Evolutionary conservation across 805 yeast genomes (phyloP).

Genomic region (Pichia gijzeniarum): DNA sequence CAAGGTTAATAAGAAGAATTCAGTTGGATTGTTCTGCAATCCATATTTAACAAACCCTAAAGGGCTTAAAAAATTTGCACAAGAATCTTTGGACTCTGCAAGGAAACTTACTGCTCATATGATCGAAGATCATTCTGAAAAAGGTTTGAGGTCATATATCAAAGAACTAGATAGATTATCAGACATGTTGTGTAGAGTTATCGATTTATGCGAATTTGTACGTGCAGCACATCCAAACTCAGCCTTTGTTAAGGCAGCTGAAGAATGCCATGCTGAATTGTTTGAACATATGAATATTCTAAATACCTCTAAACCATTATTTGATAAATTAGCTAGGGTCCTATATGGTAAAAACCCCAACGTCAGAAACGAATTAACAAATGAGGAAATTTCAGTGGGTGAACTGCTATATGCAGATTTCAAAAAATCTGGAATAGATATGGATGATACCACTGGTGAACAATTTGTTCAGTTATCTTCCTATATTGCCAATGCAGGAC

Average conservation of each 20-base stretch:
- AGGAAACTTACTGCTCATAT: conserved; percentile 53
- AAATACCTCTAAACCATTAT: conserved; percentile 76
- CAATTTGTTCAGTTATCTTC: conserved; percentile 75
- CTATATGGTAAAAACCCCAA: conserved; percentile 34
- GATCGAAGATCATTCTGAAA: conserved; percentile 37
- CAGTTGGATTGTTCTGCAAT: conserved; percentile 65
- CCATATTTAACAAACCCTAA: conserved; percentile 61
- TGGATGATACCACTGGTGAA: conserved; percentile 56
- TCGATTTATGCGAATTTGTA: conserved; percentile 89
- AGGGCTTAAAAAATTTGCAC: conserved; percentile 64
- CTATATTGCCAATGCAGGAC: conserved; percentile 74
- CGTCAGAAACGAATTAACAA: conserved; percentile 36
- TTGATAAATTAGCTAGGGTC: conserved; percentile 50
- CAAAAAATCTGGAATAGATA: conserved; percentile 81
- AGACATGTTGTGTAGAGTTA: conserved; percentile 84
- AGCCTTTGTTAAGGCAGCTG: conserved; percentile 71
- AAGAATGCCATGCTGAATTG: conserved; percentile 78
- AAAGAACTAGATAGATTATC: conserved; percentile 73
- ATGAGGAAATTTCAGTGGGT: conserved; percentile 82
- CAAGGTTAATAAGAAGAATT: neutral
- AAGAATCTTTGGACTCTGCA: conserved; percentile 59
- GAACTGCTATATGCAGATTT: conserved; percentile 75
- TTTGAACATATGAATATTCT: conserved; percentile 90
- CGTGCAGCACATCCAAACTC: conserved; percentile 80
- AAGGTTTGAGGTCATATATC: conserved; percentile 47